Base-by-base conservation (phyloP, 257 asterid species). In the Striga asiatica region DNA sequence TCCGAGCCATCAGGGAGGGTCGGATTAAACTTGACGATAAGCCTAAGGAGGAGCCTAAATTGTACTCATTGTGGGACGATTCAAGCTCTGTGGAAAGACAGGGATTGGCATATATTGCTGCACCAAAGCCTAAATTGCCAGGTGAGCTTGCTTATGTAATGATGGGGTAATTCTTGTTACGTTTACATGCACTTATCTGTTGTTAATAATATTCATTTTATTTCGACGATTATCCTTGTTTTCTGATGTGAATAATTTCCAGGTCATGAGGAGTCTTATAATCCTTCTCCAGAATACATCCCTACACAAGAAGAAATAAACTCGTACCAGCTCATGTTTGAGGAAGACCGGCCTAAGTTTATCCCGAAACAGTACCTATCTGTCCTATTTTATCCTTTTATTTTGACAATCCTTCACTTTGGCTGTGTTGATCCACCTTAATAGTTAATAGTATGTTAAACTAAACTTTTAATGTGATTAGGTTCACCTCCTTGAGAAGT, bases 181-280 rank as follows among this genome's bases (percentile, higher is more conserved):
- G 10, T 14, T 17, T 60, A 18, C 58, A 21, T 38, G 49, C n/a
- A 17, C 35, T 18, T 51, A 5, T 49, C 4, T 47, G 14, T 18
- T 38, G 17, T 42, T 55, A 3, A 35, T 19, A 23, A 25, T 1
- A 2, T 20, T 29, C 50, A 12, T 29, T 41, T 29, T 47, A 23
- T 49, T 1, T 41, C 5, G n/a, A 34, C 11, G 35, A 28, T 35
- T 46, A 12, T 32, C 29, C 31, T 56, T 57, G 64, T 35, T 51
- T n/a, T 34, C 64, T 65, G 43, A 58, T 60, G 18, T 38, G 45
- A 25, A 35, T 20, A 57, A 31, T n/a, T n/a, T 76, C 72, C 78
- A 92, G 98, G 98, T 58, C 97, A 92, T 10, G 98, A 84, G 65
- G 95, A 88, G 67, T 88, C 98, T 46, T 92, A 78, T 69, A 84